Conservation (phyloP, 2,329 filamentous ascomycete species). For the Cercospora nicotianae region DNA sequence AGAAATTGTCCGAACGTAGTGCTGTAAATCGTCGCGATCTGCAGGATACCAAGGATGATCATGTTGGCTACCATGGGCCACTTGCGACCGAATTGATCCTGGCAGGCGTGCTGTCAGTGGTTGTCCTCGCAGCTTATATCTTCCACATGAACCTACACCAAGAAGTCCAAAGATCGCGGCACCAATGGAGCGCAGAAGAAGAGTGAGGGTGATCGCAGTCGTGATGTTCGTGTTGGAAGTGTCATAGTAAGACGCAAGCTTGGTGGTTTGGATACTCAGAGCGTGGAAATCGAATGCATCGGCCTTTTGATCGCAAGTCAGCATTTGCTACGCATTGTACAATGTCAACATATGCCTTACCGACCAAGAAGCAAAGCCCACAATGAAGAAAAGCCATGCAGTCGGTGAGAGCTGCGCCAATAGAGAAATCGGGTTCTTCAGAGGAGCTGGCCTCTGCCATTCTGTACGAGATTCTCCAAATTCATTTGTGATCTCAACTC, state of each 20-base stretch:
- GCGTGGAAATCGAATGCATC: constrained; percentile 85
- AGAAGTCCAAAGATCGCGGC: constrained; percentile 74
- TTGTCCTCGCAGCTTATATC: background rate
- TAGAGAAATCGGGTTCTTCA: constrained; percentile 70
- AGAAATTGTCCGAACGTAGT: constrained; percentile 69
- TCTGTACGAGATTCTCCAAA: constrained; percentile 65
- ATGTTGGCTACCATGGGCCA: constrained; percentile 71
- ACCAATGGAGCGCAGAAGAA: constrained; percentile 72
- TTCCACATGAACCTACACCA: constrained; percentile 42
- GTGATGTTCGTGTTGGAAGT: constrained; percentile 67
- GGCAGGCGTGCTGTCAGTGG: background rate
- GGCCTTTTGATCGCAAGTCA: constrained; percentile 42
- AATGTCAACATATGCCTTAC: background rate
- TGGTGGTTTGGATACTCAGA: constrained; percentile 73
- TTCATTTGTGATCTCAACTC: constrained; percentile 65
- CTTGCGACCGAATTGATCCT: constrained; percentile 65
- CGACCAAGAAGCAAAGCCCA: constrained; percentile 70
- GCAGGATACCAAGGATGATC: constrained; percentile 67
- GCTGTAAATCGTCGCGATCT: constrained; percentile 77
- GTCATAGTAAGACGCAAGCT: constrained; percentile 62
- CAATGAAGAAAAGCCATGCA: constrained; percentile 73
- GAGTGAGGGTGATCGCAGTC: constrained; percentile 72
- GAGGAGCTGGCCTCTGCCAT: constrained; percentile 66
- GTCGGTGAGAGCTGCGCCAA: constrained; percentile 62
- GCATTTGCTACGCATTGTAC: background rate